A percentile compares a stretch with the other conserved stretches of the same genome.
Evolutionary conservation across 2,329 filamentous ascomycete genomes (phyloP).

Genomic region (Claviceps citrina): DNA sequence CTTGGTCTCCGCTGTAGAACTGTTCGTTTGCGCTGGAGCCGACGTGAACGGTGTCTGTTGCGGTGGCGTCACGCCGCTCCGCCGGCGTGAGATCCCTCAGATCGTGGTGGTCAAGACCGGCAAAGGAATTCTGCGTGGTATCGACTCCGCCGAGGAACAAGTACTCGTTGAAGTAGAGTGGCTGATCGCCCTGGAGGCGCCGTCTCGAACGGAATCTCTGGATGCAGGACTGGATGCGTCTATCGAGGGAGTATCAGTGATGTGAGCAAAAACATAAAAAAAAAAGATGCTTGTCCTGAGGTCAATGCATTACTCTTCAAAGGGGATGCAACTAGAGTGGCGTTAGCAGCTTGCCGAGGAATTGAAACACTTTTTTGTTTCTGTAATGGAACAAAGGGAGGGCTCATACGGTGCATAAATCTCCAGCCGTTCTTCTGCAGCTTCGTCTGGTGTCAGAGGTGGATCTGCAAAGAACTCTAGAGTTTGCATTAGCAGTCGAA

Average conservation of each 20-base stretch:
- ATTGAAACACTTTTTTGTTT: background rate
- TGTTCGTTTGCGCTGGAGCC: conserved; percentile 24
- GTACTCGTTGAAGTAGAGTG: conserved; percentile 60
- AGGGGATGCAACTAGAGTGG: conserved; percentile 21
- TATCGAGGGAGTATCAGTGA: conserved; percentile 15
- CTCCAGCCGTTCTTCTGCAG: conserved; percentile 42
- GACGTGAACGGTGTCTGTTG: conserved; percentile 42
- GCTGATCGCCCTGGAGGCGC: conserved; percentile 49
- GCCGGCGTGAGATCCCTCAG: conserved; percentile 36
- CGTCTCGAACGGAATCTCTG: conserved; percentile 65
- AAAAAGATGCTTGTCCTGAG: background rate
- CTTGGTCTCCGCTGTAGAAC: conserved; percentile 36
- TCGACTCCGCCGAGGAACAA: conserved; percentile 73
- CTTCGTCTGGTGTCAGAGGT: conserved; percentile 57
- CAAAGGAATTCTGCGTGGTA: conserved; percentile 39
- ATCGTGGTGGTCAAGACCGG: conserved; percentile 43
- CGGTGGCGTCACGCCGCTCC: conserved; percentile 48
- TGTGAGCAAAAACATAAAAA: no score
- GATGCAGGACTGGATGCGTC: conserved; percentile 73
- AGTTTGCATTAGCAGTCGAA: background rate
- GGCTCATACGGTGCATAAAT: conserved; percentile 52
- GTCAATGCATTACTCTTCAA: conserved; percentile 34
- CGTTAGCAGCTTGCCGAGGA: background rate
- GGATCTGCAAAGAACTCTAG: conserved; percentile 63
- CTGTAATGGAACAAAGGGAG: conserved; percentile 4